Percentiles rank a stretch among this genome's conserved stretches.
phyloP scores from a whole-genome alignment of 768 basidiomycete species.

The Tricholomella constricta region DNA sequence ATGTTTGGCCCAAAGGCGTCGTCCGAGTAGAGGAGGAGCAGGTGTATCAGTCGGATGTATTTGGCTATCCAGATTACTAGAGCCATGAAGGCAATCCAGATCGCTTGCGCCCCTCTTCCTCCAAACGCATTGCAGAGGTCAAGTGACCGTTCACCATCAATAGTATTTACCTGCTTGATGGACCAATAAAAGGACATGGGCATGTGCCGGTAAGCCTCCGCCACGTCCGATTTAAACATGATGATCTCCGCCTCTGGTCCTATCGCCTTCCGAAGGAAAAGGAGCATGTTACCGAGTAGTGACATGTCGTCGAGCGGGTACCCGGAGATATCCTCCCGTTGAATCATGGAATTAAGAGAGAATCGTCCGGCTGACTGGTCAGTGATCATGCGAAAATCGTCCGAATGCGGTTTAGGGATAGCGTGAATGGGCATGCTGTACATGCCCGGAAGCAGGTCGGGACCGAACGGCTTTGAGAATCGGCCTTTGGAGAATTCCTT shows the following conservation, averaged over 20 bases:
- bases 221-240: no score
- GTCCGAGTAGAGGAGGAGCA: slow-evolving; percentile 31
- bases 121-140: slow-evolving; percentile 37
- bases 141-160: slow-evolving; percentile 30
- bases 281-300: no score
- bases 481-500: slow-evolving; percentile 24
- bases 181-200: no score
- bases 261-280: no score
- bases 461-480: slow-evolving; percentile 34
- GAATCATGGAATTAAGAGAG: no score
- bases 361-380: no score
- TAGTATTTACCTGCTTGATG: slow-evolving; percentile 35
- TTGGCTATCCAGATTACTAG: slow-evolving; percentile 38
- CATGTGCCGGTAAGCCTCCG: no score
- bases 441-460: slow-evolving; percentile 45
- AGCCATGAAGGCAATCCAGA: slow-evolving; percentile 29
- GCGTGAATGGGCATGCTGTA: slow-evolving; percentile 37
- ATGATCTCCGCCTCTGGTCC: no score
- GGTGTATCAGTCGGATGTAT: slow-evolving; percentile 15
- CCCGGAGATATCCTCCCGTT: no score
- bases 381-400: no score
- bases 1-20: slow-evolving; percentile 22
- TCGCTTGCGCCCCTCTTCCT: slow-evolving; percentile 24
- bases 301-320: no score
- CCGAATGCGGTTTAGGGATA: no score